Evolutionary conservation across 306 rosid genomes (phyloP).

Genomic region (Rubus idaeus): DNA sequence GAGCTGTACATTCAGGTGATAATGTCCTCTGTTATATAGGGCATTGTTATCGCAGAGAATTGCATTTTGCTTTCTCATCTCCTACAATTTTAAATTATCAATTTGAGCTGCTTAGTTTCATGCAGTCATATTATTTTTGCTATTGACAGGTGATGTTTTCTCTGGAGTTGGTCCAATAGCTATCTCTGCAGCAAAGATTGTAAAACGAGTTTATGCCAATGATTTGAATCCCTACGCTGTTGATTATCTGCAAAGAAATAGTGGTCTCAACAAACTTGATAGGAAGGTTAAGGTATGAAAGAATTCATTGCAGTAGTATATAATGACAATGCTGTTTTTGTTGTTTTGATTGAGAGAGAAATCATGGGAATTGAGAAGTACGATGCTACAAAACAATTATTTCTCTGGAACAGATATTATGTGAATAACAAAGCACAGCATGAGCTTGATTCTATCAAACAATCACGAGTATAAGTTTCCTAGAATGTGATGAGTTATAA

Average conservation of each 20-base stretch:
- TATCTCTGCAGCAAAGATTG: slow-evolving; percentile 78
- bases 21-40: neutral
- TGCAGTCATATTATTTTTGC: slow-evolving; percentile 18
- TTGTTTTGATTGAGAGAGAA: neutral
- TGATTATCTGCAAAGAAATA: slow-evolving; percentile 80
- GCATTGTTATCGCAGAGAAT: neutral
- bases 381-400: neutral
- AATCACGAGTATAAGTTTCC: neutral
- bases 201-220: slow-evolving; percentile 83
- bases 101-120: slow-evolving; percentile 21
- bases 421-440: neutral
- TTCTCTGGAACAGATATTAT: neutral
- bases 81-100: neutral
- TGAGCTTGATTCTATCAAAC: neutral
- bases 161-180: slow-evolving; percentile 96
- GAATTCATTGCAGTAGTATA: slow-evolving; percentile 10
- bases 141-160: slow-evolving; percentile 84
- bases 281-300: slow-evolving; percentile 74
- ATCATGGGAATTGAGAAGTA: neutral
- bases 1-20: neutral
- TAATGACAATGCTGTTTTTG: slow-evolving; percentile 1
- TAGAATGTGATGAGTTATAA: neutral
- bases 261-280: slow-evolving; percentile 84
- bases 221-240: slow-evolving; percentile 86
- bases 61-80: slow-evolving; percentile 2